Conservation (phyloP, 495 filamentous ascomycete genomes). For the Thermochaetoides thermophila region DNA sequence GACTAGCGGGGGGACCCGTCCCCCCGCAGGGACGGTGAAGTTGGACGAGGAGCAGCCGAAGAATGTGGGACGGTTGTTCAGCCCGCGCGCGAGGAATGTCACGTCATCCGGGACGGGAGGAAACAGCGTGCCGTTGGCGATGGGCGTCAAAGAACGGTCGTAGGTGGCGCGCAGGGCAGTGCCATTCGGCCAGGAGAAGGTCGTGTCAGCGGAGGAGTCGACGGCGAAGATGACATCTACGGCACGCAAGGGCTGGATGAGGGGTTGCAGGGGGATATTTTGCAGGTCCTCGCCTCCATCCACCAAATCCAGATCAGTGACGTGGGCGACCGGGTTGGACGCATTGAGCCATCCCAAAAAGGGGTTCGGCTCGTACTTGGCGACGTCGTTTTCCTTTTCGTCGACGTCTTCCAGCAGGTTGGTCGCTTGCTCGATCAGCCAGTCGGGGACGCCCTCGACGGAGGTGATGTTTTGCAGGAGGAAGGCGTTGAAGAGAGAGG, state of each 20-base stretch:
- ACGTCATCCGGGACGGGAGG: slow-evolving; percentile 66
- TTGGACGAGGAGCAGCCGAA: slow-evolving; percentile 78
- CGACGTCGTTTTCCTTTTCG: slow-evolving; percentile 56
- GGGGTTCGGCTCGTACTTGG: slow-evolving; percentile 70
- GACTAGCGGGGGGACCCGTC: slow-evolving; percentile 45
- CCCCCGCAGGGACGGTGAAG: slow-evolving; percentile 29
- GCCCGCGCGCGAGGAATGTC: slow-evolving; percentile 74
- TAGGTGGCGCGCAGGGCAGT: slow-evolving; percentile 73
- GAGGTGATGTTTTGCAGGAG: slow-evolving; percentile 42
- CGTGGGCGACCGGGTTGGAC: slow-evolving; percentile 43
- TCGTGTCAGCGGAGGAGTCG: slow-evolving; percentile 72
- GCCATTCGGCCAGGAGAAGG: slow-evolving; percentile 70
- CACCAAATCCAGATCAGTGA: slow-evolving; percentile 53
- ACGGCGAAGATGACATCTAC: slow-evolving; percentile 90
- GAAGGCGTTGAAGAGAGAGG: slow-evolving; percentile 70
- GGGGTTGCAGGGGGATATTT: slow-evolving; percentile 75
- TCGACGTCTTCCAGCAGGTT: slow-evolving; percentile 41
- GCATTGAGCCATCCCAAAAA: slow-evolving; percentile 57
- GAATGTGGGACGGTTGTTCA: slow-evolving; percentile 80
- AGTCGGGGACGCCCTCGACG: slow-evolving; percentile 32
- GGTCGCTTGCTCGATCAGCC: slow-evolving; percentile 36
- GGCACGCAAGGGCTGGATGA: slow-evolving; percentile 61
- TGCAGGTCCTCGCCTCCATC: slow-evolving; percentile 81
- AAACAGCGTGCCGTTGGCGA: slow-evolving; percentile 73
- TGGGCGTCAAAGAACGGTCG: slow-evolving; percentile 48